A percentile compares a stretch with the other conserved stretches of the same genome.
phyloP scores from a whole-genome alignment of 2,329 filamentous ascomycete species.

The Colletotrichum orbiculare region DNA sequence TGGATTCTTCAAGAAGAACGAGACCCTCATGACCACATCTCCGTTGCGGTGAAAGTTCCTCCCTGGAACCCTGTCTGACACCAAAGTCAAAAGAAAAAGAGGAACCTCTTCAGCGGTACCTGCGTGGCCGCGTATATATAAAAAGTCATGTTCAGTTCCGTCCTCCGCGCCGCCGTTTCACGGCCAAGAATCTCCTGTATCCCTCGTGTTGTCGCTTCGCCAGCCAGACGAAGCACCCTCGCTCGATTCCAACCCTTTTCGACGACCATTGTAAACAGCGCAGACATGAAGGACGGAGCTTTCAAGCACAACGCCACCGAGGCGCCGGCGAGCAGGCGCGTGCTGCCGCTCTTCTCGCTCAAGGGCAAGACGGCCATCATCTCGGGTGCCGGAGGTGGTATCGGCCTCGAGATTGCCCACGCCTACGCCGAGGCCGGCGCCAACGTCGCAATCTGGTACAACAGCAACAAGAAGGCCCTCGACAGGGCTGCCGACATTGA shows the following conservation, averaged over 20 bases:
- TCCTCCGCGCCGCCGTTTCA: conserved; percentile 29
- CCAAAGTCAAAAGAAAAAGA: conserved; percentile 11
- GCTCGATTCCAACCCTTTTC: conserved; percentile 33
- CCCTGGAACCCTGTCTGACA: conserved; percentile 29
- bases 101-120: conserved; percentile 19
- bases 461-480: conserved; percentile 73
- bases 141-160: conserved; percentile 28
- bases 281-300: conserved; percentile 56
- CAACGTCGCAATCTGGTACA: conserved; percentile 79
- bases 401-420: conserved; percentile 73
- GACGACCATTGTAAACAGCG: conserved; percentile 44
- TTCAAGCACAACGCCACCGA: conserved; percentile 69
- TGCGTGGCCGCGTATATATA: conserved; percentile 12
- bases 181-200: conserved; percentile 26
- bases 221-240: conserved; percentile 1
- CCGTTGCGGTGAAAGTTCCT: conserved; percentile 27
- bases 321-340: conserved; percentile 57
- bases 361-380: conserved; percentile 78
- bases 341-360: conserved; percentile 75
- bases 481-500: conserved; percentile 72
- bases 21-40: conserved; percentile 5
- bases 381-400: conserved; percentile 73
- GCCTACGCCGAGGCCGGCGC: conserved; percentile 76
- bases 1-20: conserved; percentile 11
- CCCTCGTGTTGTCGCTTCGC: conserved; percentile 14